phyloP scores from a whole-genome alignment of 2,329 filamentous ascomycete species.

The Alternaria ethzedia region DNA sequence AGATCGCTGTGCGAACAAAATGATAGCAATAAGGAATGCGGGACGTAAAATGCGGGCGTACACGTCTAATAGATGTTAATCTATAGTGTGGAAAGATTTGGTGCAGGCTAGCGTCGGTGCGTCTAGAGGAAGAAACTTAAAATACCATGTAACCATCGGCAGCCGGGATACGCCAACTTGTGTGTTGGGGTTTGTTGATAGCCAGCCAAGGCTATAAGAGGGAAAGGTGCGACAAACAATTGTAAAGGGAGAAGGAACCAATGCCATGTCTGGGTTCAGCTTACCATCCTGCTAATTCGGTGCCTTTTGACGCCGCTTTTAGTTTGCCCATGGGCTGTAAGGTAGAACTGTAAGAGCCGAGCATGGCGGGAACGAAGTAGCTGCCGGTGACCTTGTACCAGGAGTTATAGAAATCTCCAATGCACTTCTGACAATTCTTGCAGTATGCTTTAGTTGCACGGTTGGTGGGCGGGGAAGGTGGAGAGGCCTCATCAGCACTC shows the following conservation, averaged over 20 bases:
- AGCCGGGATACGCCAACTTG: conserved; percentile 41
- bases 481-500: conserved; percentile 19
- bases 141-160: conserved; percentile 41
- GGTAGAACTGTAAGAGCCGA: conserved; percentile 42
- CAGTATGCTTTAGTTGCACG: conserved; percentile 40
- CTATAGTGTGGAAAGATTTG: conserved; percentile 47
- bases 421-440: conserved; percentile 30
- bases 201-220: conserved; percentile 29
- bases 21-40: neutral
- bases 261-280: conserved; percentile 33
- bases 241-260: neutral
- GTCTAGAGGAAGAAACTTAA: conserved; percentile 44
- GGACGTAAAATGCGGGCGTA: conserved; percentile 27
- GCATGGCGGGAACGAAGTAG: conserved; percentile 45
- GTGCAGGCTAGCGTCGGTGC: conserved; percentile 40
- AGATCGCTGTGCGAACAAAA: conserved; percentile 11
- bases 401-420: conserved; percentile 49
- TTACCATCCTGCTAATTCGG: conserved; percentile 49
- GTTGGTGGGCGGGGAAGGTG: conserved; percentile 15
- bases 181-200: conserved; percentile 37
- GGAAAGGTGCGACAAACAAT: conserved; percentile 33
- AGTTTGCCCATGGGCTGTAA: conserved; percentile 33
- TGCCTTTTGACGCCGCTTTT: conserved; percentile 37
- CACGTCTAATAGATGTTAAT: conserved; percentile 49
- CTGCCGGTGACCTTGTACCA: conserved; percentile 44